Conservation (phyloP, 495 filamentous ascomycete species). For the Xylaria cubensis region DNA sequence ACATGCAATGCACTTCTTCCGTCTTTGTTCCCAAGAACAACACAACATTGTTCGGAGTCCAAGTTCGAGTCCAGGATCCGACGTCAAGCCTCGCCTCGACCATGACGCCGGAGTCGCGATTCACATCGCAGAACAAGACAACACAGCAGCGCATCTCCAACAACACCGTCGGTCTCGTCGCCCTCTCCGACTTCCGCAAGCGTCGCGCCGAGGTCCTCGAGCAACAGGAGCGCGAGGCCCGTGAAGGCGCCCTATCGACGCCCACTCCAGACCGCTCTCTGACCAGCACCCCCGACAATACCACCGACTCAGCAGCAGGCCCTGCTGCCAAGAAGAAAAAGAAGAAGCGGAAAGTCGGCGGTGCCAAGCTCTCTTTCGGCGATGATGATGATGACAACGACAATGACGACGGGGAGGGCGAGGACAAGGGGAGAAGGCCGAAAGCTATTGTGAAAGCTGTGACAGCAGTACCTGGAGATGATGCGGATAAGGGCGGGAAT, state of each 20-base stretch:
- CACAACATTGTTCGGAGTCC: not conserved
- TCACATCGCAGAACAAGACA: conserved; percentile 79
- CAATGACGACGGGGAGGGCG: conserved; percentile 14
- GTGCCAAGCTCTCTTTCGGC: conserved; percentile 52
- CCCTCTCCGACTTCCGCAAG: conserved; percentile 95
- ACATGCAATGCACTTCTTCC: too few relatives aligned
- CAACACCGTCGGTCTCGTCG: conserved; percentile 90
- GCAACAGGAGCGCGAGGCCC: conserved; percentile 83
- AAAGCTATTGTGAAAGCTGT: not conserved
- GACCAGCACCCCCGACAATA: conserved; percentile 48
- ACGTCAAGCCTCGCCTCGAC: not conserved
- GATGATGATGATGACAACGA: conserved; percentile 39
- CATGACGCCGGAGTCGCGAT: conserved; percentile 58
- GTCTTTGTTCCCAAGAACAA: not conserved
- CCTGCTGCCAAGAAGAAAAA: conserved; percentile 49
- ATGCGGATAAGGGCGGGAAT: conserved; percentile 67
- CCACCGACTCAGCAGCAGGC: conserved; percentile 41
- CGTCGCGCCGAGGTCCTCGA: conserved; percentile 93
- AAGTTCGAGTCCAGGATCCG: not conserved
- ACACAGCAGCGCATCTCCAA: conserved; percentile 91
- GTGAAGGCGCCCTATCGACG: conserved; percentile 59
- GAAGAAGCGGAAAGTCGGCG: conserved; percentile 34
- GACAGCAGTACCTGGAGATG: conserved; percentile 29
- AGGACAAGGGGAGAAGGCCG: not conserved
- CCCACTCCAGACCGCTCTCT: conserved; percentile 49